These are phyloP conservation scores for Mortierella claussenii DNA, from an alignment of 192 early-diverging fungal genomes.

Conservation along the genomic window DNA sequence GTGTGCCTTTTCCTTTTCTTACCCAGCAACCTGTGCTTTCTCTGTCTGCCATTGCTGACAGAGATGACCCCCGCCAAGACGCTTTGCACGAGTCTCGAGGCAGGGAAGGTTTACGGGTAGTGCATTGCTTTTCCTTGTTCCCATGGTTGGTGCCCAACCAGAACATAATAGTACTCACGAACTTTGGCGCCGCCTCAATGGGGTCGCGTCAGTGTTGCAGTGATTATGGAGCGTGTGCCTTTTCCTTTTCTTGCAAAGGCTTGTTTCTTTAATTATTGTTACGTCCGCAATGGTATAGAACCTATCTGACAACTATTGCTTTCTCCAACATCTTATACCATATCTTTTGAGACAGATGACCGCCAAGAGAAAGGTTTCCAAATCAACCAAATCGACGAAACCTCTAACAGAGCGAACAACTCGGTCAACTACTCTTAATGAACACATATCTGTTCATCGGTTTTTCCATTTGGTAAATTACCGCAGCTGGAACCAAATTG, in stretches of 20 bases:
- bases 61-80: conserved; percentile 16
- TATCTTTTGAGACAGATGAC: conserved; percentile 2
- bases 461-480: conserved; percentile 20
- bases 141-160: conserved; percentile 18
- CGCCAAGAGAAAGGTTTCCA: conserved; percentile 1
- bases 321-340: background rate
- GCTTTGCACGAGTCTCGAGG: conserved; percentile 11
- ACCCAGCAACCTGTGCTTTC: conserved; percentile 16
- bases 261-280: conserved; percentile 4
- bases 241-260: background rate
- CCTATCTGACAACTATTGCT: conserved; percentile 3
- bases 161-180: conserved; percentile 16
- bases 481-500: conserved; percentile 13
- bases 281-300: conserved; percentile 2
- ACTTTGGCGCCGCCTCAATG: background rate
- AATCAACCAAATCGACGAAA: conserved; percentile 8
- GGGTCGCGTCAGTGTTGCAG: conserved; percentile 11
- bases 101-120: conserved; percentile 13
- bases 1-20: conserved; percentile 2
- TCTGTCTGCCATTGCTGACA: conserved; percentile 11
- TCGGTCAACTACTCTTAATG: conserved; percentile 15
- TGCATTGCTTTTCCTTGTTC: conserved; percentile 23
- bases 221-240: conserved; percentile 19
- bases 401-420: conserved; percentile 18
- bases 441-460: conserved; percentile 16